Conservation (phyloP, 139 green algal species). For the Mesostigma viride region DNA sequence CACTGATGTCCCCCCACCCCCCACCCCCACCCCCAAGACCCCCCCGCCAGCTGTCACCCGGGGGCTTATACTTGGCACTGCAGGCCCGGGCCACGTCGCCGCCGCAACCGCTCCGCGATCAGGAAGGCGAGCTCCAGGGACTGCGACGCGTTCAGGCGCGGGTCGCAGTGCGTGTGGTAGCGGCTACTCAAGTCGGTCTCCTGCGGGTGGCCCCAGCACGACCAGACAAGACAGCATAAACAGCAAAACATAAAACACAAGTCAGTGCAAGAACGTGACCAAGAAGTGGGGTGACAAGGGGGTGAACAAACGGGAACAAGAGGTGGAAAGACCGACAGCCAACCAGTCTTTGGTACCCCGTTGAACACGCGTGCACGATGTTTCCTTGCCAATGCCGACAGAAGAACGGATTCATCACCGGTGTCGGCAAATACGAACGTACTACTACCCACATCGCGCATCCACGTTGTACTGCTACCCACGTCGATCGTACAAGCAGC, state of each 20-base stretch:
- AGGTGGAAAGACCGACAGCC: no score
- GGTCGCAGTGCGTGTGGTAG: conserved; percentile 99
- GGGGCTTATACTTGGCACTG: neutral
- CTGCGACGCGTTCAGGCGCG: conserved; percentile 93
- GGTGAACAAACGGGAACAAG: no score
- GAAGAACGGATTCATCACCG: no score
- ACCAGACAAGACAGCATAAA: neutral
- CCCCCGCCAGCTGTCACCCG: neutral
- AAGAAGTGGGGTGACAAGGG: no score
- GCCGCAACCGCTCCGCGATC: conserved; percentile 51
- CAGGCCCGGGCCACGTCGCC: conserved; percentile 9
- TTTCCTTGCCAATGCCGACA: no score
- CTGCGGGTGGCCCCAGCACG: no score
- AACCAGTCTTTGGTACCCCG: no score
- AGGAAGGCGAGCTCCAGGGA: conserved; percentile 97
- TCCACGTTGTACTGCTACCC: no score
- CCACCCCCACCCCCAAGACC: neutral
- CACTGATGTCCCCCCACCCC: neutral
- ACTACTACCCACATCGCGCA: no score
- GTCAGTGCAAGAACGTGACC: neutral
- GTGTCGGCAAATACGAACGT: no score
- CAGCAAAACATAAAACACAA: neutral
- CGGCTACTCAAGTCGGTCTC: conserved; percentile 72
- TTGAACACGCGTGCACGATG: no score
- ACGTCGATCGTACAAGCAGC: no score